These are phyloP conservation scores for Candolleomyces efflorescens DNA, from an alignment of 768 basidiomycete species.

Conservation along the genomic window DNA sequence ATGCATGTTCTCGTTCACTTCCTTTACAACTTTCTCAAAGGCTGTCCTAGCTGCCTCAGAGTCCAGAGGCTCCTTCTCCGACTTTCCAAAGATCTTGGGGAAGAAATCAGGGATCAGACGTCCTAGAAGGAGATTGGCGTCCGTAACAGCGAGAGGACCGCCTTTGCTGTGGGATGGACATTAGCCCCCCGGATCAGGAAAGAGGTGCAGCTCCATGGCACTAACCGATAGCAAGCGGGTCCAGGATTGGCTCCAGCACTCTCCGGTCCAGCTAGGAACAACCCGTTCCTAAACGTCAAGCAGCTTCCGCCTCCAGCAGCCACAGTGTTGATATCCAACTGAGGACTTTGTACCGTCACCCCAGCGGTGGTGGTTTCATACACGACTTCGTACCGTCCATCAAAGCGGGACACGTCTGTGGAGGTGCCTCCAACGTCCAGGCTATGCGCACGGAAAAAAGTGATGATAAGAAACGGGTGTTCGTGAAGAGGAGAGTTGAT, in stretches of 20 bases:
- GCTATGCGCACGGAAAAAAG: constrained; percentile 29
- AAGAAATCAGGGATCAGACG: constrained; percentile 87
- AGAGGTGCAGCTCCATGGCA: no score
- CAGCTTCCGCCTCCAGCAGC: constrained; percentile 80
- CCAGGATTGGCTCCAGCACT: constrained; percentile 94
- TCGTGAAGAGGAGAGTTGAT: neutral
- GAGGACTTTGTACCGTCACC: constrained; percentile 87
- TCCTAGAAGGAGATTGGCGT: constrained; percentile 88
- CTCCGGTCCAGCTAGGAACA: constrained; percentile 89
- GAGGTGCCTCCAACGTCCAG: constrained; percentile 94
- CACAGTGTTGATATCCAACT: constrained; percentile 94
- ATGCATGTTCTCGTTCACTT: constrained; percentile 64
- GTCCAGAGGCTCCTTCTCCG: constrained; percentile 83
- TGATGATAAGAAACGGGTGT: neutral
- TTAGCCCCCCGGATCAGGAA: neutral
- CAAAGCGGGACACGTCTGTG: constrained; percentile 92
- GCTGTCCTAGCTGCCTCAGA: constrained; percentile 59
- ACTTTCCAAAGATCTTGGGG: constrained; percentile 92
- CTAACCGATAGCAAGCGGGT: constrained; percentile 83
- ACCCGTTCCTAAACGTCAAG: constrained; percentile 82
- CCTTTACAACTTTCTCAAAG: constrained; percentile 63
- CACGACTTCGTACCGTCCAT: constrained; percentile 86
- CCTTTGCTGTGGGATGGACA: constrained; percentile 60
- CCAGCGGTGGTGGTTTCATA: constrained; percentile 97
- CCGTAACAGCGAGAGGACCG: constrained; percentile 87